Conservation (phyloP, 139 green algal genomes). For the Chlamydomonas urium region DNA sequence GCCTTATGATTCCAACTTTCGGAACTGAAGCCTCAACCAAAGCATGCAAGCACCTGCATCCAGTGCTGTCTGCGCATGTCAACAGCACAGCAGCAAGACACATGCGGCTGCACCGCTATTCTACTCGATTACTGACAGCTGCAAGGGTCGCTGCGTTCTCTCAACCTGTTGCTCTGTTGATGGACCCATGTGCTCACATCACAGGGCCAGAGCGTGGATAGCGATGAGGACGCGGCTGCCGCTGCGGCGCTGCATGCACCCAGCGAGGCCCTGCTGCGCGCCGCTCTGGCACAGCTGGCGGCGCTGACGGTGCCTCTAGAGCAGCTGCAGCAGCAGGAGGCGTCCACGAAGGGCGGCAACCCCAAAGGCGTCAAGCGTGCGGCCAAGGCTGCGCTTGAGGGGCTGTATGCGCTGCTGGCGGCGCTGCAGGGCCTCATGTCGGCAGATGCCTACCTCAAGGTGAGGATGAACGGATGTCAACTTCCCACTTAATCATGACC, state of each 20-base stretch:
- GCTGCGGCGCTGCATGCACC: conserved; percentile 19
- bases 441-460: conserved; percentile 43
- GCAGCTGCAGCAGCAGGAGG: conserved; percentile 15
- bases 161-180: too few species aligned
- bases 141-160: too few species aligned
- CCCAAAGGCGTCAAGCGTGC: background rate
- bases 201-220: too few species aligned
- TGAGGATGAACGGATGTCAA: too few species aligned
- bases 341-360: background rate
- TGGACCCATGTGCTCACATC: too few species aligned
- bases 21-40: too few species aligned
- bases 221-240: too few species aligned
- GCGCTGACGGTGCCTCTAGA: conserved; percentile 20
- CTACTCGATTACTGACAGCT: too few species aligned
- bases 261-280: conserved; percentile 44
- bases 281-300: conserved; percentile 49
- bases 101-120: too few species aligned
- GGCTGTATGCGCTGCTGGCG: conserved; percentile 3
- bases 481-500: too few species aligned
- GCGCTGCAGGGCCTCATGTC: conserved; percentile 38
- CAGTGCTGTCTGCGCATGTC: background rate
- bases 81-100: background rate
- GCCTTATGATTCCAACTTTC: too few species aligned
- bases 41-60: background rate
- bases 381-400: conserved; percentile 1